Conservation (phyloP, 2,329 filamentous ascomycete species). For the Macrophomina tecta region DNA sequence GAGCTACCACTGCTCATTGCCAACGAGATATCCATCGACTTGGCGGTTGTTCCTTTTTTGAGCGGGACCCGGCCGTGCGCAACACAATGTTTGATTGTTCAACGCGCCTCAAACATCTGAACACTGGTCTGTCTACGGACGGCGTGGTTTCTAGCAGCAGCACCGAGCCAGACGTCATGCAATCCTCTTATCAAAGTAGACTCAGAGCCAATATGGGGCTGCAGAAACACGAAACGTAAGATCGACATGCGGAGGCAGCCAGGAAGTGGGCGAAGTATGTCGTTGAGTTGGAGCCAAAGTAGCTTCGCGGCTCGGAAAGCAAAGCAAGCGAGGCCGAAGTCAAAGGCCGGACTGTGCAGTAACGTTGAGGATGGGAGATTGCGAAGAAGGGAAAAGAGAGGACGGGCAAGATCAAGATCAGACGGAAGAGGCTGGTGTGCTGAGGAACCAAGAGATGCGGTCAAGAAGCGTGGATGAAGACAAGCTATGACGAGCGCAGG, state of each 20-base stretch:
- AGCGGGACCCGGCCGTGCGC: no score
- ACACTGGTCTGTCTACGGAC: no score
- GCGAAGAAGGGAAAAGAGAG: no score
- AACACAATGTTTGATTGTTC: no score
- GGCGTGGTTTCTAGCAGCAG: neutral
- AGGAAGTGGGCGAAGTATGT: neutral
- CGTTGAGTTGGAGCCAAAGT: neutral
- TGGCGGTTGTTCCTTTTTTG: neutral
- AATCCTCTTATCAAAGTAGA: neutral
- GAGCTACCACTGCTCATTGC: neutral
- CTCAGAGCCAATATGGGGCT: neutral
- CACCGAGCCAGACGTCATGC: neutral
- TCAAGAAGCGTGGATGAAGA: neutral
- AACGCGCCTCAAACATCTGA: no score
- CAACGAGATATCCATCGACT: neutral
- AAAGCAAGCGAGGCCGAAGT: no score
- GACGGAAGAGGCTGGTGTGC: neutral
- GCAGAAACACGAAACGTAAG: neutral
- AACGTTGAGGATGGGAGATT: no score
- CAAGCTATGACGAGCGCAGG: neutral
- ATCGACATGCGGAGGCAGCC: neutral
- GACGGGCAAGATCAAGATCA: no score
- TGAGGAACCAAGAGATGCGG: neutral
- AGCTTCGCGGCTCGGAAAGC: neutral
- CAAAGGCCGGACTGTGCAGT: no score